Conservation (phyloP, 352 stramenopile genomes). For the Globisporangium cederbergense region DNA sequence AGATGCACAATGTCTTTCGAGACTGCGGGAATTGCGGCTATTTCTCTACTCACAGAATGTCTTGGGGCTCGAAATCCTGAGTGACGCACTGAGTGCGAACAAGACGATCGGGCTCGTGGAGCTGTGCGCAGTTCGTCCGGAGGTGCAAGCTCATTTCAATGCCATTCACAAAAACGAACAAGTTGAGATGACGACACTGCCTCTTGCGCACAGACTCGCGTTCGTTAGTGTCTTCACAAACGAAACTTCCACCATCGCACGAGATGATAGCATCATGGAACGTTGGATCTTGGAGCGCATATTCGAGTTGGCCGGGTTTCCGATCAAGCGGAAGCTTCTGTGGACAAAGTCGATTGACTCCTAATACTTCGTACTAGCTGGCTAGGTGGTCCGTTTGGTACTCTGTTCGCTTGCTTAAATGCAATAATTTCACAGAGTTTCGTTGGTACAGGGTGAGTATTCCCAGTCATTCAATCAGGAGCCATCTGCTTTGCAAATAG, state of each 20-base stretch:
- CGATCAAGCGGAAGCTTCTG: neutral
- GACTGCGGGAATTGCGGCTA: neutral
- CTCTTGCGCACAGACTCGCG: neutral
- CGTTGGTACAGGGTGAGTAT: too few relatives aligned
- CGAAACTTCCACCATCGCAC: neutral
- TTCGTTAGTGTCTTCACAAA: neutral
- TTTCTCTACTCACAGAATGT: neutral
- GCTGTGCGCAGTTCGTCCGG: neutral
- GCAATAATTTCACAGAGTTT: too few relatives aligned
- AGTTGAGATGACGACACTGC: neutral
- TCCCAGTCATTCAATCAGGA: too few relatives aligned
- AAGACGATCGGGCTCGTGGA: neutral
- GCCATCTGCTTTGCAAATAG: too few relatives aligned
- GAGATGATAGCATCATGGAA: neutral
- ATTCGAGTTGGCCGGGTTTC: neutral
- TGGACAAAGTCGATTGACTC: neutral
- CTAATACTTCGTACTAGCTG: too few relatives aligned
- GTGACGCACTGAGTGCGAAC: neutral
- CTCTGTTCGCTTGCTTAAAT: too few relatives aligned
- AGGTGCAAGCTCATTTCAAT: too few relatives aligned
- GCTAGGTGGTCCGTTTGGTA: too few relatives aligned
- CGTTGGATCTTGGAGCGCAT: slow-evolving; percentile 1
- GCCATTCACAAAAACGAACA: neutral
- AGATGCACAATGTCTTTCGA: neutral
- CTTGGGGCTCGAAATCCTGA: neutral